Evolutionary conservation across 257 asterid species (phyloP), one percentile per base, ranked within the genome.

Genomic region (Fraxinus anomala): DNA sequence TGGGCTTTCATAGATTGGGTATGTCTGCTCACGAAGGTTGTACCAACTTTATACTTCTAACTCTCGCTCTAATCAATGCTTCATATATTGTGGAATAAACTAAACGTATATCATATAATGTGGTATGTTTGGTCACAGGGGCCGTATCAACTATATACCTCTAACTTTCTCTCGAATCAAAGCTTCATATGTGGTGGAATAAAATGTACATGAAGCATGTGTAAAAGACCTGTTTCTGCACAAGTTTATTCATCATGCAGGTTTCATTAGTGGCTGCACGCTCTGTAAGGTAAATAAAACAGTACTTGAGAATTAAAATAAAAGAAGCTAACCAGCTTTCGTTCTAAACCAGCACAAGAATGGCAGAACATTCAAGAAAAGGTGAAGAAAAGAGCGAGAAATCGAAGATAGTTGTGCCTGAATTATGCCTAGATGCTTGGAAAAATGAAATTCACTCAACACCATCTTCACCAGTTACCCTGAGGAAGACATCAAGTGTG

Each of bases 391-490:
- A 77, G 72, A 36, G 26, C 4, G 82, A 74, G 80, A 79, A 87
- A 61, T 68, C 74, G 40, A 86, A 86, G 85, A 77, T 82, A 13
- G 23, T 72, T 2, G 36, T 82, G 39, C 82, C 88, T 31, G 66
- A 49, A 26, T 76, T 85, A 21, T 66, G 83, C 70, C 5, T 76
- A 6, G 85, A 83, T 31, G n/a, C 83, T 16, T 70, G 59, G 80
- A 84, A 84, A 77, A 36, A 79, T 33, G 67, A 79, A 37, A 33
- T 77, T 2, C 49, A 77, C 61, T 81, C 81, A 6, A 59, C 90
- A 66, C 92, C 97, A 14, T 37, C 91, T 30, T 87, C 97, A 5
- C 97, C 96, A 8, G 24, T 71, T 3, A 73, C 79, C 73, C 66
- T 80, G 23, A 77, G 80, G 54, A 88, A 89, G 77, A 30, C 88